Evolutionary conservation across 2,329 filamentous ascomycete species (phyloP), one percentile per base, ranked within the genome.

Genomic region (Fusarium begoniae): DNA sequence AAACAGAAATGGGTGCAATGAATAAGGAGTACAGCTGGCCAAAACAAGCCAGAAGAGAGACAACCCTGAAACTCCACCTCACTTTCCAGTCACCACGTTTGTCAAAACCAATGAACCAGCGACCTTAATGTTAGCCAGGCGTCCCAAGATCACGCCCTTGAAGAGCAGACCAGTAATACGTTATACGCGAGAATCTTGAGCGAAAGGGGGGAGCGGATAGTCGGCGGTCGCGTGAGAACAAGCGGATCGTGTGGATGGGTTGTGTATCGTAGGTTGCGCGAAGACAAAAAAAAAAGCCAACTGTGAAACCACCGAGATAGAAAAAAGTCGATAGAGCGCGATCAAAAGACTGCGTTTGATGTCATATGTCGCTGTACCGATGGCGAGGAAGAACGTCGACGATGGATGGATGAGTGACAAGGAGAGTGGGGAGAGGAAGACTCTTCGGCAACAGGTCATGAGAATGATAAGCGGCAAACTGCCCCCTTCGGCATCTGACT

Each of bases 11-110:
- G 81, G 79, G 79, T 72, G 78, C 72, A 78, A 80, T 75, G 78
- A 82, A 81, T 81, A 82, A 82, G 79, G 80, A 82, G 82, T 84
- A 84, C 82, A 84, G 79, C 78, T 78, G 81, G 81, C 80, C 75
- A 75, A 76, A 75, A 66, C 59, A 76, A 75, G 79, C 81, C 79
- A 78, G 75, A 77, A 80, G 78, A 79, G 78, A 82, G 78, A 78
- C 70, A 79, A 79, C 75, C 79, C 81, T 79, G 75, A 77, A 79
- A 75, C 70, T 81, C 82, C 82, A 78, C 81, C 81, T 80, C 80
- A 78, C 76, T 79, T 80, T 79, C 80, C 74, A 77, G 79, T 78
- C 80, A 82, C 79, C 78, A 79, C 78, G 63, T 70, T 61, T 59
- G 43, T 59, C 43, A 59, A 80, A 74, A 79, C 77, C 79, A 77